phyloP scores from a whole-genome alignment of 1,284 basidiomycete genomes.

The Rhodotorula sp. region DNA sequence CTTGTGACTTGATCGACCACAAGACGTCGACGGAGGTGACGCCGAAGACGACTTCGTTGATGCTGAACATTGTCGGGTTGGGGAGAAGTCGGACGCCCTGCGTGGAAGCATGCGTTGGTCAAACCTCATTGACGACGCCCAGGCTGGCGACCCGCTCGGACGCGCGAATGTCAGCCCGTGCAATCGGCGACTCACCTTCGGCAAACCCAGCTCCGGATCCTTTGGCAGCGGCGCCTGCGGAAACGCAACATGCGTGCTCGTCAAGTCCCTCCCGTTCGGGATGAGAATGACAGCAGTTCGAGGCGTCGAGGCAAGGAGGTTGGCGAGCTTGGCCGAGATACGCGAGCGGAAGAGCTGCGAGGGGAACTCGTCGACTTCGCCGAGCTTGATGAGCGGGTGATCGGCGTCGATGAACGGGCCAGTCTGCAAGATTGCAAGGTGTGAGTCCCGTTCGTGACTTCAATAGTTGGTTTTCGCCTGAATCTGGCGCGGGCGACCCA shows the following conservation, averaged over 20 bases:
- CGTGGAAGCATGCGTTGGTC: slow-evolving; percentile 2
- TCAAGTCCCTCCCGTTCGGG: slow-evolving; percentile 76
- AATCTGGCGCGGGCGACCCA: too few species aligned
- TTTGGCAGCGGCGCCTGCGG: slow-evolving; percentile 74
- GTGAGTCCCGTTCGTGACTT: neutral
- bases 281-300: slow-evolving; percentile 71
- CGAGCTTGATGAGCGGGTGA: slow-evolving; percentile 70
- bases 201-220: slow-evolving; percentile 50
- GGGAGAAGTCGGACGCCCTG: slow-evolving; percentile 76
- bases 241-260: slow-evolving; percentile 76
- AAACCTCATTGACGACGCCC: neutral
- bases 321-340: slow-evolving; percentile 62
- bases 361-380: slow-evolving; percentile 67
- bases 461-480: neutral
- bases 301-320: slow-evolving; percentile 64
- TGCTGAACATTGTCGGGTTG: slow-evolving; percentile 78
- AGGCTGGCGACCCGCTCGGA: neutral
- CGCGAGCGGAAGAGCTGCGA: slow-evolving; percentile 67
- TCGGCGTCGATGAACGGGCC: slow-evolving; percentile 83
- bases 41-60: slow-evolving; percentile 80
- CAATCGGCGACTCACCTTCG: slow-evolving; percentile 52
- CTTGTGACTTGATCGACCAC: slow-evolving; percentile 83
- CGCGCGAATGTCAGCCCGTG: too few species aligned
- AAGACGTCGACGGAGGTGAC: slow-evolving; percentile 79
- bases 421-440: slow-evolving; percentile 56